A percentile compares a stretch with the other conserved stretches of the same genome.
Conservation (phyloP, 208 protist genomes). For the Acanthamoeba divionensis region DNA sequence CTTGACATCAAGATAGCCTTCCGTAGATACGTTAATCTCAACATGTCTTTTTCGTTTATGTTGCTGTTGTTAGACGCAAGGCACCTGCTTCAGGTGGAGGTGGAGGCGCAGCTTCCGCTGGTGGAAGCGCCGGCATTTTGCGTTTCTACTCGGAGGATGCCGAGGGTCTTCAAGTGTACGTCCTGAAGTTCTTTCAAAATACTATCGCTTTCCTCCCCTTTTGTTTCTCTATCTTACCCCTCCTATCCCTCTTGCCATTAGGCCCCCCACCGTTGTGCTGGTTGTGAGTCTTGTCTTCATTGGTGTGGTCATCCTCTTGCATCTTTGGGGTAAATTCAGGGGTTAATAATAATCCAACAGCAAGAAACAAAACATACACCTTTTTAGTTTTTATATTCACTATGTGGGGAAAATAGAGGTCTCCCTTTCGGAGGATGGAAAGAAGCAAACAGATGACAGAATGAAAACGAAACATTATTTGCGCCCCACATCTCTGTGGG, state of each 20-base stretch:
- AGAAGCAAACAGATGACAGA: neutral
- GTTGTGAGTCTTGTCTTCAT: neutral
- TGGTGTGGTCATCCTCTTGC: neutral
- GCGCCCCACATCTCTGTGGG: too few relatives aligned
- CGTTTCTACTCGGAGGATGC: slow-evolving; percentile 15
- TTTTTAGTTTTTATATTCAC: too few relatives aligned
- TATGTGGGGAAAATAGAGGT: too few relatives aligned
- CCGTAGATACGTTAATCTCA: too few relatives aligned
- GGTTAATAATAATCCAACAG: neutral
- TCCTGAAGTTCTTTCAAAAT: neutral
- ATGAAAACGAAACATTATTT: neutral
- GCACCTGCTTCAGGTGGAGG: neutral
- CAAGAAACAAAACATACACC: too few relatives aligned
- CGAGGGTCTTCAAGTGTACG: slow-evolving; percentile 2
- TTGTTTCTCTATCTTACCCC: too few relatives aligned
- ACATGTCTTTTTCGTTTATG: too few relatives aligned
- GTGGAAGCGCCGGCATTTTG: neutral
- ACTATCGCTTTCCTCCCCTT: neutral
- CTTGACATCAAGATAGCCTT: too few relatives aligned
- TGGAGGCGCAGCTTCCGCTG: neutral
- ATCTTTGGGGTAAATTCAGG: neutral
- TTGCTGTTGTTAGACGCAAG: neutral
- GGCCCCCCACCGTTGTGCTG: neutral
- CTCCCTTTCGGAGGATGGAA: neutral
- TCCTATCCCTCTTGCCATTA: too few relatives aligned